Evolutionary conservation across 148 eudicot genomes (phyloP), one percentile per base, ranked within the genome.

Genomic region (Fagopyrum homotropicum): DNA sequence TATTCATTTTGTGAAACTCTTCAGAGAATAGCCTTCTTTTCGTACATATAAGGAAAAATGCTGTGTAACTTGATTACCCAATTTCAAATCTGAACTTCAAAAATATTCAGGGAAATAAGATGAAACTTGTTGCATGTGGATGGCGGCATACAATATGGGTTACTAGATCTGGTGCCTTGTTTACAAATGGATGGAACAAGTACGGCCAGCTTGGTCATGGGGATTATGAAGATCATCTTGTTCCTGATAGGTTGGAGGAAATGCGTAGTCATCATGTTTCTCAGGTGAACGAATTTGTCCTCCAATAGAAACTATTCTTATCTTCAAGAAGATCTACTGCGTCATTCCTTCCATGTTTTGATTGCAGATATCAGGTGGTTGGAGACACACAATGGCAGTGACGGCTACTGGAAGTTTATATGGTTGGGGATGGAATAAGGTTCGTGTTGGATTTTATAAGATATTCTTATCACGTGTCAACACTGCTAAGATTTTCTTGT

Each of bases 391-490:
- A 61, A 90, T 95, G 98, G 98, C 98, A 52, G 78, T 92, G 63
- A 88, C 96, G 72, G 81, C 86, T 74, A 88, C 89, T 66, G 98
- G 98, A 47, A 86, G 87, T 73, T 92, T 95, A 50, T 95, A 89
- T 79, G 98, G 97, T n/a, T 95, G 98, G 98, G 98, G 98, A 76
- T 95, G 98, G 98, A 95, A 95, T 81, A 95, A 95, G 98, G 98
- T 95, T 75, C 54, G 14, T 22, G 26, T 22, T 22, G 26, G 26
- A 22, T 22, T 22, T 22, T 22, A 22, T 22, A 22, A 22, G 26
- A 22, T 22, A 22, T 22, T 22, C 26, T 22, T 22, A 22, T 22
- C 26, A 22, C 26, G 16, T 64, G 17, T 64, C 70, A 64, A 45
- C 14, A 56, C 61, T 60, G 66, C 26, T 22, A 26, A 60, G 1